Percentiles rank a stretch among this genome's conserved stretches.
These are phyloP conservation scores for Hibiscus syriacus DNA, from an alignment of 345 rosid genomes.

Conservation along the genomic window DNA sequence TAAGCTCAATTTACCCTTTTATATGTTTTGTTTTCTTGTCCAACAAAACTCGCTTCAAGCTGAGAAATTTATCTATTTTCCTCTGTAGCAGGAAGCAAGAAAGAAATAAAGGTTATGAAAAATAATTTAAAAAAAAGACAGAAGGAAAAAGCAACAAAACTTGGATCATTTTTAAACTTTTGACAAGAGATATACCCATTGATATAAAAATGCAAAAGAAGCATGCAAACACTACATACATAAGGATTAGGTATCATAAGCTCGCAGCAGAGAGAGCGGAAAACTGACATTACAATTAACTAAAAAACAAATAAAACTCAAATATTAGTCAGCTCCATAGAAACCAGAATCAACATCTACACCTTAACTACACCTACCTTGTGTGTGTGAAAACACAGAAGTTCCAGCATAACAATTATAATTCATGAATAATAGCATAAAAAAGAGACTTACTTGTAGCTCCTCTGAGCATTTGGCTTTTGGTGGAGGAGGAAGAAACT, in stretches of 20 bases:
- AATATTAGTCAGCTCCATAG: background rate
- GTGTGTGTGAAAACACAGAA: background rate
- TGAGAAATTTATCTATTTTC: constrained; percentile 71
- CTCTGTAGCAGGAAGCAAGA: constrained; percentile 39
- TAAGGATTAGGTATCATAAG: too few species aligned
- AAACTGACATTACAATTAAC: background rate
- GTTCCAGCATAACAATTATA: background rate
- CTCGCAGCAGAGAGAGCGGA: background rate
- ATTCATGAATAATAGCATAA: background rate
- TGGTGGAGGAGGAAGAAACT: constrained; percentile 65
- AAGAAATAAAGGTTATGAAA: background rate
- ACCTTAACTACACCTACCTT: background rate
- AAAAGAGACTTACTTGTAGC: constrained; percentile 54
- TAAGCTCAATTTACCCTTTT: too few species aligned
- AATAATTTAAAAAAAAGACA: background rate
- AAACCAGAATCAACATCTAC: background rate
- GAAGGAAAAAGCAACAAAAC: background rate
- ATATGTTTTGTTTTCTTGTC: too few species aligned
- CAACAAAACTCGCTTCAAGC: constrained; percentile 45
- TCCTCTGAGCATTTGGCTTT: constrained; percentile 66
- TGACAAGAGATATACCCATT: background rate
- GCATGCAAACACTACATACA: too few species aligned
- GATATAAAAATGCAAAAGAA: background rate
- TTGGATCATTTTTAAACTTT: background rate
- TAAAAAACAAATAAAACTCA: background rate